phyloP scores from a whole-genome alignment of 352 stramenopile species.

The Phytophthora capsici region DNA sequence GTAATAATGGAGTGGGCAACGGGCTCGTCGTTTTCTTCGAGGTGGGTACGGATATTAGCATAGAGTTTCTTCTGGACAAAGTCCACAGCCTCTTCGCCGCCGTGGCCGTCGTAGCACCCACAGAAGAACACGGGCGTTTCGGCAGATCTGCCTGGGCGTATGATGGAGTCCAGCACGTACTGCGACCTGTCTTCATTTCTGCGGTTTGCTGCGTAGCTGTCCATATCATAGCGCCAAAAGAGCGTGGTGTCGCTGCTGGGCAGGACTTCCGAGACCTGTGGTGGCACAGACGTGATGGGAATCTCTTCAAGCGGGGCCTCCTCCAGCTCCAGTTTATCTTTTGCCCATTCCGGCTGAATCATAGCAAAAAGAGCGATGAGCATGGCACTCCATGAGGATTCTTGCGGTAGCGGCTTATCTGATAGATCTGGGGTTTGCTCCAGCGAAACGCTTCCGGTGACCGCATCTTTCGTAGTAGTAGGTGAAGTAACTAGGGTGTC shows the following conservation, averaged over 20 bases:
- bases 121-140: slow-evolving; percentile 63
- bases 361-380: slow-evolving; percentile 66
- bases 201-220: slow-evolving; percentile 71
- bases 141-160: slow-evolving; percentile 13
- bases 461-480: slow-evolving; percentile 8
- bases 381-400: slow-evolving; percentile 59
- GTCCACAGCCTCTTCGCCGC: slow-evolving; percentile 66
- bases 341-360: slow-evolving; percentile 61
- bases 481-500: slow-evolving; percentile 1
- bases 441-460: slow-evolving; percentile 1
- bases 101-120: slow-evolving; percentile 76
- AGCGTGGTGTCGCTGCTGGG: slow-evolving; percentile 40
- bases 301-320: slow-evolving; percentile 56
- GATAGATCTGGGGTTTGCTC: slow-evolving; percentile 9
- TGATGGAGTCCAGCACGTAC: slow-evolving; percentile 52
- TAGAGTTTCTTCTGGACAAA: slow-evolving; percentile 76
- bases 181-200: slow-evolving; percentile 74
- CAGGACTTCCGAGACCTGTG: slow-evolving; percentile 62
- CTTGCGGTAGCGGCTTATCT: slow-evolving; percentile 9
- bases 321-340: slow-evolving; percentile 49
- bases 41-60: slow-evolving; percentile 53
- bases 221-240: slow-evolving; percentile 75
- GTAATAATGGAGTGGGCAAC: slow-evolving; percentile 58
- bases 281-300: slow-evolving; percentile 52
- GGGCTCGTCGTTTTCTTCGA: slow-evolving; percentile 33